Percentiles rank a stretch among this genome's conserved stretches.
Conservation (phyloP, 345 rosid genomes). For the Tarenaya hassleriana region DNA sequence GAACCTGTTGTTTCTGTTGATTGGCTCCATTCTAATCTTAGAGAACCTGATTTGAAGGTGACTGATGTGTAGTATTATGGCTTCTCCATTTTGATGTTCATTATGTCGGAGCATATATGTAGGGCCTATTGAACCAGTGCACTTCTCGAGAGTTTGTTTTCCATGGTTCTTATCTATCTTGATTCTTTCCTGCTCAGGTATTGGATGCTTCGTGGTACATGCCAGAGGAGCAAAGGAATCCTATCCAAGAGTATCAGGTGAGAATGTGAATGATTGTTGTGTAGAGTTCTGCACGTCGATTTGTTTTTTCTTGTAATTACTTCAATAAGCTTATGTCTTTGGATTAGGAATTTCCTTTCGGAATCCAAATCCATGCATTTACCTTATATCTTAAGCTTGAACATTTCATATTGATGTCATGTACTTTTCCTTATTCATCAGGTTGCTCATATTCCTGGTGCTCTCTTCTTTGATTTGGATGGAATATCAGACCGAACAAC, state of each 20-base stretch:
- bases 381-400: no score
- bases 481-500: conserved; percentile 76
- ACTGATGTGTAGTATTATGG: background rate
- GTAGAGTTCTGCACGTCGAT: no score
- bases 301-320: no score
- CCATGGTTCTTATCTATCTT: background rate
- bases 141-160: conserved; percentile 9
- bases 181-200: conserved; percentile 39
- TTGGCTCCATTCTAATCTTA: conserved; percentile 85
- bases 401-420: conserved; percentile 8
- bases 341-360: no score
- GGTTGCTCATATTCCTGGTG: conserved; percentile 98
- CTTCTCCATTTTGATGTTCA: background rate
- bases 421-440: conserved; percentile 22
- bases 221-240: conserved; percentile 97
- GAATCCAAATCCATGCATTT: conserved; percentile 11
- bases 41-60: conserved; percentile 81
- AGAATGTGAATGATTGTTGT: background rate
- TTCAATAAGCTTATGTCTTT: no score
- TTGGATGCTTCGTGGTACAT: conserved; percentile 98
- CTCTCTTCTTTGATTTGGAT: conserved; percentile 94
- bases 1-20: conserved; percentile 91
- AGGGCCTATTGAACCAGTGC: background rate
- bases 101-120: background rate
- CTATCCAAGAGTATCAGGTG: conserved; percentile 97